Conservation (phyloP, 768 basidiomycete genomes). For the Saitozyma sp. region DNA sequence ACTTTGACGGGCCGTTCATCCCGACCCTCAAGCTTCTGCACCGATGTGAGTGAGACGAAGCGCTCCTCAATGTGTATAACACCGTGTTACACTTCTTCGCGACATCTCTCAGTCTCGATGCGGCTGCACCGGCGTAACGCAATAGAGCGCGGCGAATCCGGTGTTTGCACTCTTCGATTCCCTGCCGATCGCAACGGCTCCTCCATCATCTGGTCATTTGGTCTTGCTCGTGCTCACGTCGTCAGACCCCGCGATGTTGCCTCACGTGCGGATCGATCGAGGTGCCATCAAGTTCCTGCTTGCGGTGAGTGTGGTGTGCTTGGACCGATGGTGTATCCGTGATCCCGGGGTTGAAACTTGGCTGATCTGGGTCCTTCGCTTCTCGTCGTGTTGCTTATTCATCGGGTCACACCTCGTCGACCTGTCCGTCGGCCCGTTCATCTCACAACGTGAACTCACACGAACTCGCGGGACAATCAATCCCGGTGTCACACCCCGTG, state of each 20-base stretch:
- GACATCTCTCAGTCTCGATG: too few species aligned
- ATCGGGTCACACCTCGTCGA: not conserved
- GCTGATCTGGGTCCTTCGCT: not conserved
- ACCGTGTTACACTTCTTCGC: not conserved
- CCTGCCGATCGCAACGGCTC: too few species aligned
- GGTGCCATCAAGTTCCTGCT: conserved; percentile 97
- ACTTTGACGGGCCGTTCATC: conserved; percentile 88
- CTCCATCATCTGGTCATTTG: not conserved
- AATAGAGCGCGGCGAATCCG: not conserved
- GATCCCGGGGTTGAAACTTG: not conserved
- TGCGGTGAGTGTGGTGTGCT: conserved; percentile 56
- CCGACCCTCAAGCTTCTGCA: conserved; percentile 88
- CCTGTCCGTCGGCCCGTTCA: not conserved
- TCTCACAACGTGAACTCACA: not conserved
- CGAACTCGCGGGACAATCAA: too few species aligned
- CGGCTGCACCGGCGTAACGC: too few species aligned
- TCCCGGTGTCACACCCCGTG: too few species aligned
- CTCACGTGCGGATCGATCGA: conserved; percentile 85
- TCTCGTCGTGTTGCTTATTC: not conserved
- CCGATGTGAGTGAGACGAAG: conserved; percentile 65
- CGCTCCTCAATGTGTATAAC: too few species aligned
- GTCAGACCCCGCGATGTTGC: conserved; percentile 85
- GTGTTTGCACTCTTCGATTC: not conserved
- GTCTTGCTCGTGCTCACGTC: conserved; percentile 7
- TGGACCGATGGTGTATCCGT: not conserved